Conservation (phyloP, 306 rosid species). For the Ammopiptanthus mongolicus region DNA sequence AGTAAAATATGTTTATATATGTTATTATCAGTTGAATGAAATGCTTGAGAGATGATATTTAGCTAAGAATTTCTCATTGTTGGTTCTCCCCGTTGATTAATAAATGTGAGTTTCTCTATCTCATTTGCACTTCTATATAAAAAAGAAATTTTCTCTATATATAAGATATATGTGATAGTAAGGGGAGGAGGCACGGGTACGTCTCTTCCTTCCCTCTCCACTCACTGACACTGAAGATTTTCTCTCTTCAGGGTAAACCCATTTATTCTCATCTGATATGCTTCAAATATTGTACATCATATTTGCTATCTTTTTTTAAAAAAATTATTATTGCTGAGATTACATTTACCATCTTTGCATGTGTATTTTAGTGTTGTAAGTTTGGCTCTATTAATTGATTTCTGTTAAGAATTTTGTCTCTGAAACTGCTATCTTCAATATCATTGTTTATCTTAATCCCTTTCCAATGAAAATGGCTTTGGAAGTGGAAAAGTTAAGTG, state of each 20-base stretch:
- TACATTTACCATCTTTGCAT: not conserved
- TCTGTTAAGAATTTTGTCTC: not conserved
- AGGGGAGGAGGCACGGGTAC: not conserved
- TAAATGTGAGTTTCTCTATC: not conserved
- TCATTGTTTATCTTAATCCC: not conserved
- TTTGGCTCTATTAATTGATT: not conserved
- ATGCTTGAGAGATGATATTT: no score
- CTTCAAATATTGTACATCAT: not conserved
- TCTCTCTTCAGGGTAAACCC: constrained; percentile 4
- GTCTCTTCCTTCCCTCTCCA: not conserved
- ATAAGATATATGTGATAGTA: not conserved
- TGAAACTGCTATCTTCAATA: not conserved
- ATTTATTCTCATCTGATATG: not conserved
- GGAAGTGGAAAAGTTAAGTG: not conserved
- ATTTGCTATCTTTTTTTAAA: not conserved
- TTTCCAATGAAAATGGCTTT: not conserved
- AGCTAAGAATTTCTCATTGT: not conserved
- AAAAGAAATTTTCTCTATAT: no score
- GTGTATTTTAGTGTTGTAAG: not conserved
- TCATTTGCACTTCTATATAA: constrained; percentile 16
- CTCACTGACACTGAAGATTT: not conserved
- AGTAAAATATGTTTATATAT: no score
- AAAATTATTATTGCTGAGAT: not conserved
- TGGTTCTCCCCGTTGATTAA: constrained; percentile 33
- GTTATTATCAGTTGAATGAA: no score